Conservation (phyloP, 148 eudicot species). For the Bassia scoparia region DNA sequence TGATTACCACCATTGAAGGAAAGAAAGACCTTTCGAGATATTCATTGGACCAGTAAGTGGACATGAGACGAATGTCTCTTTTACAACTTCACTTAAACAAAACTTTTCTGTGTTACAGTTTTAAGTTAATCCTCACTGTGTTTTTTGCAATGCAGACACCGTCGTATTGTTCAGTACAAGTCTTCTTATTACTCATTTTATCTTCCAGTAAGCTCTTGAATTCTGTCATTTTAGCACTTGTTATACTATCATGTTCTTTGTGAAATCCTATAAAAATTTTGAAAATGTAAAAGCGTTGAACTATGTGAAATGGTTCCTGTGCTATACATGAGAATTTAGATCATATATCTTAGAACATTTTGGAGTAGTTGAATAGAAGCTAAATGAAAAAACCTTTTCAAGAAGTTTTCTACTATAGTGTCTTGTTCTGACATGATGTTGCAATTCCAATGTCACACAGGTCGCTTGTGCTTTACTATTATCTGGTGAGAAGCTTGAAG, state of each 20-base stretch:
- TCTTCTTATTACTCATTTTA: conserved; percentile 93
- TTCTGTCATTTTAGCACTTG: background rate
- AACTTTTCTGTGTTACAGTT: background rate
- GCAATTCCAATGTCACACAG: conserved; percentile 35
- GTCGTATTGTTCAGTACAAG: conserved; percentile 91
- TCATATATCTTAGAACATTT: no score
- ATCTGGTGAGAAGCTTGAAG: conserved; percentile 70
- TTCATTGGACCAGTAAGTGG: conserved; percentile 69
- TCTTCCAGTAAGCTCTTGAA: conserved; percentile 65
- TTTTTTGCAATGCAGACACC: conserved; percentile 62
- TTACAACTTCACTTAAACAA: background rate
- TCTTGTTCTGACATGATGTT: conserved; percentile 10
- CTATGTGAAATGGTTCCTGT: no score
- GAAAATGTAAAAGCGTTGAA: no score
- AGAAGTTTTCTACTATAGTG: background rate
- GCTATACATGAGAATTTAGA: no score
- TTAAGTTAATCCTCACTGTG: conserved; percentile 3
- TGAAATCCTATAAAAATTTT: background rate
- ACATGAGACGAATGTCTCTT: background rate
- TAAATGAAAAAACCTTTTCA: no score
- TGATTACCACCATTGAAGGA: conserved; percentile 84
- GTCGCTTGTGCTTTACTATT: conserved; percentile 84
- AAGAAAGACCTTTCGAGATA: conserved; percentile 84
- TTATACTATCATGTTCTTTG: background rate
- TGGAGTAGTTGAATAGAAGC: no score